Evolutionary conservation across 179 eudicot species (phyloP).

Genomic region (Amaranthus tricolor): DNA sequence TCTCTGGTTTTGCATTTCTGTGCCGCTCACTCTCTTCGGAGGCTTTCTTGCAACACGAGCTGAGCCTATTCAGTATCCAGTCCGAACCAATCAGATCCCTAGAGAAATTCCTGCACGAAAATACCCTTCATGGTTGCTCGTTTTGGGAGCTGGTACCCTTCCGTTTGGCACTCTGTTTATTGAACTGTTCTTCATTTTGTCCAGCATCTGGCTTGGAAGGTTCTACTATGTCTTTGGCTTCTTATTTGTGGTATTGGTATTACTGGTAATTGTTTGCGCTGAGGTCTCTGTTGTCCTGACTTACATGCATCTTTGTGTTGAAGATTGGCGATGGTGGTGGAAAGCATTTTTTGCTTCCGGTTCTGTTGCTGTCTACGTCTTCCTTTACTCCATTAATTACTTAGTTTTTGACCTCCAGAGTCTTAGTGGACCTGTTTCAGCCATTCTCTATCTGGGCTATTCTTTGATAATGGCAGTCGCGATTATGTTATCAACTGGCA

Average conservation of each 20-base stretch:
- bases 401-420: constrained; percentile 63
- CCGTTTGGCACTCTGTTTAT: constrained; percentile 72
- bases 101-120: constrained; percentile 66
- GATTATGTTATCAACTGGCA: constrained; percentile 58
- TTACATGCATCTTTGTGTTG: constrained; percentile 75
- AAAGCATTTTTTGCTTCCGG: constrained; percentile 71
- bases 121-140: constrained; percentile 72
- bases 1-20: constrained; percentile 72
- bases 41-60: constrained; percentile 56
- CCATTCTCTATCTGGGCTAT: constrained; percentile 60
- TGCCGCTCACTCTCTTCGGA: constrained; percentile 63
- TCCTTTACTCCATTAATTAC: constrained; percentile 64
- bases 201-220: constrained; percentile 72
- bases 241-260: constrained; percentile 48
- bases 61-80: constrained; percentile 56
- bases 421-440: constrained; percentile 62
- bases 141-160: constrained; percentile 76
- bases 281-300: constrained; percentile 69
- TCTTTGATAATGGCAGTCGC: constrained; percentile 62
- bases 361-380: constrained; percentile 58
- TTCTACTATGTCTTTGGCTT: constrained; percentile 71
- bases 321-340: constrained; percentile 84
- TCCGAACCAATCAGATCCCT: constrained; percentile 68
- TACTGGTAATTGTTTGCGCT: constrained; percentile 64
- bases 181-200: constrained; percentile 72